Conservation (phyloP, 192 early-diverging fungal species). For the Chytriomyces sp. region DNA sequence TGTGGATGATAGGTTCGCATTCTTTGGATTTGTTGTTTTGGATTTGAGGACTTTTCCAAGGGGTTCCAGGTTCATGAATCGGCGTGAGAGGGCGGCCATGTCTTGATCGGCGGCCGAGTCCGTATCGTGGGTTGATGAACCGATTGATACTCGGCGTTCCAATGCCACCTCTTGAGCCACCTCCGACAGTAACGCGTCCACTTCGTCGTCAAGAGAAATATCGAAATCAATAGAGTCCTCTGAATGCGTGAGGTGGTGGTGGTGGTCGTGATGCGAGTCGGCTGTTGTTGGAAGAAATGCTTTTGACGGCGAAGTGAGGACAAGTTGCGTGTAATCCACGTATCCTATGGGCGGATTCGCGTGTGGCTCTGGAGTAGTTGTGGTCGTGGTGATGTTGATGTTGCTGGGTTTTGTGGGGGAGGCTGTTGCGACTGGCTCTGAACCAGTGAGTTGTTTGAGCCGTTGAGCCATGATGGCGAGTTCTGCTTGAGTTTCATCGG, state of each 20-base stretch:
- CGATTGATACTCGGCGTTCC: conserved; percentile 25
- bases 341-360: background rate
- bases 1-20: no score
- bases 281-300: background rate
- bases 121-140: background rate
- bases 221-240: background rate
- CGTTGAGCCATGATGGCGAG: background rate
- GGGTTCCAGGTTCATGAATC: conserved; percentile 26
- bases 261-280: background rate
- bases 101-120: background rate
- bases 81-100: conserved; percentile 9
- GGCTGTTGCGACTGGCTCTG: background rate
- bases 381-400: background rate
- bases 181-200: conserved; percentile 25
- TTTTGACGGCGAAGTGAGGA: conserved; percentile 43
- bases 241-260: no score
- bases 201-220: conserved; percentile 20
- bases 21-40: background rate
- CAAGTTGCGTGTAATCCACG: conserved; percentile 47
- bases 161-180: conserved; percentile 35
- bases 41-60: conserved; percentile 2
- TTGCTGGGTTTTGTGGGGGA: background rate
- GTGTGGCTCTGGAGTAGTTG: background rate
- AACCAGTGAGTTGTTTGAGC: background rate
- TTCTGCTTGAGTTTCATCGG: no score